Evolutionary conservation across 257 asterid genomes (phyloP).

Genomic region (Solanum sitiens): DNA sequence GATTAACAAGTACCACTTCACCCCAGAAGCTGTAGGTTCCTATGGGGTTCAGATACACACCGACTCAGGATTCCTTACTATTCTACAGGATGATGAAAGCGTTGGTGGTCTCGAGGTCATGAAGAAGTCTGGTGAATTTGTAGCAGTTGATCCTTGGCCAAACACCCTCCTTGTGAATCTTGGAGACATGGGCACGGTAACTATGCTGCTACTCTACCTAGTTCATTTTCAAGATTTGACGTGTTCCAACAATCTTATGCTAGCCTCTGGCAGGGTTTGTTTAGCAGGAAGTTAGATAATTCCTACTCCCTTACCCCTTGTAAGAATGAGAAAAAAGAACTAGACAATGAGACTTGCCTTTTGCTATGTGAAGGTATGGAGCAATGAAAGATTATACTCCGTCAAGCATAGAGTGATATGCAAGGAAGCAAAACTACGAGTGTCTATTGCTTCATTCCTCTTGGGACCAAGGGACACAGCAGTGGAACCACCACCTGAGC

Average conservation of each 20-base stretch:
- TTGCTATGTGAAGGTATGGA: slow-evolving; percentile 17
- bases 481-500: slow-evolving; percentile 15
- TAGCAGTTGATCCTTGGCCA: slow-evolving; percentile 45
- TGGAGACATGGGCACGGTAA: slow-evolving; percentile 54
- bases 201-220: neutral
- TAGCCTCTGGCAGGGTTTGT: neutral
- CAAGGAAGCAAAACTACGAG: slow-evolving; percentile 11
- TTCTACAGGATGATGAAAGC: slow-evolving; percentile 59
- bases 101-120: slow-evolving; percentile 60
- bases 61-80: slow-evolving; percentile 56
- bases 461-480: slow-evolving; percentile 15
- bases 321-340: neutral
- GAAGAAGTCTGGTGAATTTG: slow-evolving; percentile 42
- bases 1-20: slow-evolving; percentile 53
- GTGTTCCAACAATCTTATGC: neutral
- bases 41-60: slow-evolving; percentile 60
- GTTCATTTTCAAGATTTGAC: neutral
- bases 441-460: slow-evolving; percentile 23
- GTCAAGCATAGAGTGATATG: slow-evolving; percentile 28
- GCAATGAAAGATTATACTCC: slow-evolving; percentile 23
- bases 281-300: neutral
- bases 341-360: neutral
- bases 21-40: slow-evolving; percentile 31
- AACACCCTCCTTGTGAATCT: slow-evolving; percentile 53
- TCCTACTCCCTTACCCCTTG: neutral